Percentiles rank a stretch among this genome's conserved stretches.
Conservation (phyloP, 2,329 filamentous ascomycete genomes). For the Ampelomyces quisqualis region DNA sequence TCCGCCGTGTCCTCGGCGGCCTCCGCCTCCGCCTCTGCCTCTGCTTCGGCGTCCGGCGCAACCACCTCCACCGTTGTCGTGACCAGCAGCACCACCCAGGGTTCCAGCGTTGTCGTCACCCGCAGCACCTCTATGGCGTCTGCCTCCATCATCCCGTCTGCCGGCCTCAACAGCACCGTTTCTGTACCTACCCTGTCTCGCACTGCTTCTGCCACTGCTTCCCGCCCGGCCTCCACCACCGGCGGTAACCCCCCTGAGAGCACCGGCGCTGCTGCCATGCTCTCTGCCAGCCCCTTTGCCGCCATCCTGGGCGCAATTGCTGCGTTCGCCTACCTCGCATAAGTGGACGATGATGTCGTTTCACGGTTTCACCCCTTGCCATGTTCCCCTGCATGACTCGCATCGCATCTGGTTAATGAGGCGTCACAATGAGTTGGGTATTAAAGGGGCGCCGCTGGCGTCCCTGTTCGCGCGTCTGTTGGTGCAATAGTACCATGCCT, state of each 20-base stretch:
- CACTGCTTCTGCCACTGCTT: constrained; percentile 15
- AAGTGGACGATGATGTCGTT: constrained; percentile 14
- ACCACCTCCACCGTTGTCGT: too few relatives aligned
- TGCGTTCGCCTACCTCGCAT: constrained; percentile 46
- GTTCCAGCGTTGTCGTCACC: too few relatives aligned
- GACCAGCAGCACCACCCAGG: too few relatives aligned
- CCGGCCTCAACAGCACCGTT: constrained; percentile 32
- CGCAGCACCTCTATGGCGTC: too few relatives aligned
- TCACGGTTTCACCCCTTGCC: background rate
- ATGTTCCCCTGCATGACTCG: too few relatives aligned
- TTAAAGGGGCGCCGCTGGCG: too few relatives aligned
- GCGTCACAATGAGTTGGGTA: constrained; percentile 8
- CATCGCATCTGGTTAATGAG: constrained; percentile 23
- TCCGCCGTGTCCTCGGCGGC: constrained; percentile 20
- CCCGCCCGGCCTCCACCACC: constrained; percentile 18
- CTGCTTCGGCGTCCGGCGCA: too few relatives aligned
- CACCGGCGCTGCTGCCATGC: constrained; percentile 32
- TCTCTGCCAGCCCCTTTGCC: constrained; percentile 41
- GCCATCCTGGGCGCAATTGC: constrained; percentile 46
- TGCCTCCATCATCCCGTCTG: constrained; percentile 21
- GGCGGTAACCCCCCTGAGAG: constrained; percentile 19
- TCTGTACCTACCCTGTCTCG: constrained; percentile 26
- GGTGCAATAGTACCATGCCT: too few relatives aligned
- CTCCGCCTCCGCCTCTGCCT: constrained; percentile 27
- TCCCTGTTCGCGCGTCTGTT: too few relatives aligned